Percentiles rank a stretch among this genome's conserved stretches.
These are phyloP conservation scores for Arthroderma sp. DNA, from an alignment of 2,329 filamentous ascomycete genomes.

Conservation along the genomic window DNA sequence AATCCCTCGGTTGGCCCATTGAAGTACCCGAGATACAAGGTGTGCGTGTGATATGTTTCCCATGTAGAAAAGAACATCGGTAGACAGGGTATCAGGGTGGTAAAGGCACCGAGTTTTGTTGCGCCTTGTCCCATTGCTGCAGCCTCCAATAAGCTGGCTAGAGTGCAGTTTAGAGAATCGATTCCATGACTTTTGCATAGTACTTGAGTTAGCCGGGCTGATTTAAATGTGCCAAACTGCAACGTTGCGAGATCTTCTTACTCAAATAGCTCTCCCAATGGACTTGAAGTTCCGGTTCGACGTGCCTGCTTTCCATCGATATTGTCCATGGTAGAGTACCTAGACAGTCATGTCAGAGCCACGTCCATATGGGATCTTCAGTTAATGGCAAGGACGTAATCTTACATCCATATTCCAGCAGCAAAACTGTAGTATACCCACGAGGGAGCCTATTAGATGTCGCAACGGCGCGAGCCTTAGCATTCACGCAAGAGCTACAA, in stretches of 20 bases:
- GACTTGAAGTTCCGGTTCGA: slow-evolving; percentile 86
- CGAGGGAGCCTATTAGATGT: slow-evolving; percentile 50
- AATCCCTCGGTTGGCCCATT: slow-evolving; percentile 96
- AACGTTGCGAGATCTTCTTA: slow-evolving; percentile 20
- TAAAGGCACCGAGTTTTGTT: slow-evolving; percentile 75
- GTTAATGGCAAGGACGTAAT: neutral
- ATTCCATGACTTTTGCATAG: slow-evolving; percentile 63
- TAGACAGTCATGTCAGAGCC: slow-evolving; percentile 12
- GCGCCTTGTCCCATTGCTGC: slow-evolving; percentile 86
- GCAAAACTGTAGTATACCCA: slow-evolving; percentile 97
- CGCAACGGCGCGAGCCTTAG: neutral
- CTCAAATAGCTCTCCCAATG: slow-evolving; percentile 92
- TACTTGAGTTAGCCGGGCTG: slow-evolving; percentile 14
- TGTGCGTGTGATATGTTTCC: slow-evolving; percentile 99
- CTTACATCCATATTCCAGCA: slow-evolving; percentile 83
- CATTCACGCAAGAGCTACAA: neutral
- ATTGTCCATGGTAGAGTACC: slow-evolving; percentile 95
- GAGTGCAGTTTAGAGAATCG: slow-evolving; percentile 92
- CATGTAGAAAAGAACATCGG: slow-evolving; percentile 99
- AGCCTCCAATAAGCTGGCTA: slow-evolving; percentile 79
- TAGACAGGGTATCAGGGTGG: slow-evolving; percentile 76
- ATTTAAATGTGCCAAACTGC: too few relatives aligned
- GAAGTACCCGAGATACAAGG: slow-evolving; percentile 87
- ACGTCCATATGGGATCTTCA: neutral
- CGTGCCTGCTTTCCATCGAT: slow-evolving; percentile 96